These are phyloP conservation scores for Colletotrichum sp. DNA, from an alignment of 2,329 filamentous ascomycete genomes.

Conservation along the genomic window DNA sequence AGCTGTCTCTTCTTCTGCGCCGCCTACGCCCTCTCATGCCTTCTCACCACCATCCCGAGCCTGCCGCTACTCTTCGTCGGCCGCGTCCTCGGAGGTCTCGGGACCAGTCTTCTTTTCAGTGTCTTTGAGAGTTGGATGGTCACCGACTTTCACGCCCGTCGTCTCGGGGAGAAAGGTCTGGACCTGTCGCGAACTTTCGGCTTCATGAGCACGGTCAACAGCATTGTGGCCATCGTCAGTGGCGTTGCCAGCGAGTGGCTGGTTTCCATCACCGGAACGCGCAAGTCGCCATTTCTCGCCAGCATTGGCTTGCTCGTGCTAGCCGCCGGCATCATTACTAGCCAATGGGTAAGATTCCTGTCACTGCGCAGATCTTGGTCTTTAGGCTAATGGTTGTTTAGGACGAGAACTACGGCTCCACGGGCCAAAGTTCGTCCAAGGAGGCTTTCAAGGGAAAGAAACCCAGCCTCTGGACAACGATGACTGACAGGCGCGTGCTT, in stretches of 20 bases:
- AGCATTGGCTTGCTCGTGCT: slow-evolving; percentile 41
- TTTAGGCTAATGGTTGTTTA: slow-evolving; percentile 22
- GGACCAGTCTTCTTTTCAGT: slow-evolving; percentile 61
- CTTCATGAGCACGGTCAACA: slow-evolving; percentile 56
- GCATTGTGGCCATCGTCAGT: slow-evolving; percentile 58
- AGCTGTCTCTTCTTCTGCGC: slow-evolving; percentile 62
- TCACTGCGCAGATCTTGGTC: neutral
- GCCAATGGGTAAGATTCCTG: slow-evolving; percentile 45
- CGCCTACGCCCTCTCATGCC: slow-evolving; percentile 57
- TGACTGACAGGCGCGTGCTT: slow-evolving; percentile 51
- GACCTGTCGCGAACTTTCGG: slow-evolving; percentile 56
- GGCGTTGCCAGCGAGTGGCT: slow-evolving; percentile 58
- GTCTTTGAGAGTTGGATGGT: slow-evolving; percentile 69
- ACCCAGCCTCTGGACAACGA: slow-evolving; percentile 24
- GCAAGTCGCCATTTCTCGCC: slow-evolving; percentile 53
- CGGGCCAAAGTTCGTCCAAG: slow-evolving; percentile 16
- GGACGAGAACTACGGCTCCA: slow-evolving; percentile 55
- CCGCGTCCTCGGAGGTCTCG: slow-evolving; percentile 58
- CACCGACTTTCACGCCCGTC: slow-evolving; percentile 53
- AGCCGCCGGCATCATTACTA: slow-evolving; percentile 49
- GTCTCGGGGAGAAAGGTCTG: slow-evolving; percentile 42
- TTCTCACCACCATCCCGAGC: slow-evolving; percentile 35
- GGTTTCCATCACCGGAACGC: slow-evolving; percentile 50
- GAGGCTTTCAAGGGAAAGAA: slow-evolving; percentile 9
- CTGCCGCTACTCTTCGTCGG: slow-evolving; percentile 54